These are phyloP conservation scores for Yarrowia sp. DNA, from an alignment of 805 yeast species.

Conservation along the genomic window DNA sequence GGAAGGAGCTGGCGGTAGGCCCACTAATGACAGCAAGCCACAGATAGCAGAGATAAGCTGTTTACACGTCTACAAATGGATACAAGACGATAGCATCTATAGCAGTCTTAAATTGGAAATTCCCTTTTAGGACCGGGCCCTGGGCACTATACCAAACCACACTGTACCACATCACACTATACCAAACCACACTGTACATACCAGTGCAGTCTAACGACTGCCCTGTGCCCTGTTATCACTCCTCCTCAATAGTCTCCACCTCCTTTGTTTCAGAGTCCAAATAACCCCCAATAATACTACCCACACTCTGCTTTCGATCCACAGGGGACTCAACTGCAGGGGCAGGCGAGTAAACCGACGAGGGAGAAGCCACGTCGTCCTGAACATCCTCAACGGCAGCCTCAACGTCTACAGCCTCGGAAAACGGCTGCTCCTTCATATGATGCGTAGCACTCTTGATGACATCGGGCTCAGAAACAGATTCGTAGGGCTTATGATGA, in stretches of 20 bases:
- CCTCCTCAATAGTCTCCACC: background rate
- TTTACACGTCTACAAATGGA: too few species aligned
- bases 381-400: background rate
- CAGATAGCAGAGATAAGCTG: background rate
- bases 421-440: background rate
- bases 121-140: too few species aligned
- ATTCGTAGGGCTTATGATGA: background rate
- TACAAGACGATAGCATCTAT: too few species aligned
- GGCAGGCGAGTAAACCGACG: background rate
- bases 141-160: too few species aligned
- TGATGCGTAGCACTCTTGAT: conserved; percentile 4
- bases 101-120: too few species aligned
- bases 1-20: background rate
- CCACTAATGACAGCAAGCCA: background rate
- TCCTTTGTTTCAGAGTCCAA: background rate
- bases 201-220: too few species aligned
- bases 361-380: background rate
- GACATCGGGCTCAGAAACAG: conserved; percentile 3
- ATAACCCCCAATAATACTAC: background rate
- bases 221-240: background rate
- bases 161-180: too few species aligned
- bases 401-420: background rate
- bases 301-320: background rate
- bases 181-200: too few species aligned
- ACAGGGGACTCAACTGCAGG: background rate